These are phyloP conservation scores for Trichaptum fuscoviolaceum DNA, from an alignment of 768 basidiomycete species.

Conservation along the genomic window DNA sequence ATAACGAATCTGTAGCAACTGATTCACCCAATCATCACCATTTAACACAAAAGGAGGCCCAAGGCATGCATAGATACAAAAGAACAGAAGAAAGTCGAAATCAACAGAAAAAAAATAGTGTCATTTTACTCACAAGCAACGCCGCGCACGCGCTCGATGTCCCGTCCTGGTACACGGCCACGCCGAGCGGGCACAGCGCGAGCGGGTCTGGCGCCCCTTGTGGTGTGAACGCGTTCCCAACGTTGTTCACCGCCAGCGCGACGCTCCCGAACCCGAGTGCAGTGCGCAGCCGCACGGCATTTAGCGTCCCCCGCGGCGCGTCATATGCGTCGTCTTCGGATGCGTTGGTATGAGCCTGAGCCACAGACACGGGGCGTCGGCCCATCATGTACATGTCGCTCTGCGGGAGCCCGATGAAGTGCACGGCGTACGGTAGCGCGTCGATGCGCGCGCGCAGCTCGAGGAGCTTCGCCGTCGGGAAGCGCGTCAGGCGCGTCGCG, in stretches of 20 bases:
- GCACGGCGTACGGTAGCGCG: conserved; percentile 29
- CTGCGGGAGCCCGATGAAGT: conserved; percentile 54
- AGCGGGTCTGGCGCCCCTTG: conserved; percentile 62
- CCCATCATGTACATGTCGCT: conserved; percentile 71
- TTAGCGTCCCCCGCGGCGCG: conserved; percentile 49
- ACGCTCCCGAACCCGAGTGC: conserved; percentile 39
- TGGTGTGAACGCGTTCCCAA: conserved; percentile 65
- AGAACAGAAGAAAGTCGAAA: conserved; percentile 5
- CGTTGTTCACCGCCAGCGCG: conserved; percentile 59
- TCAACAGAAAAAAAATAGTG: conserved; percentile 8
- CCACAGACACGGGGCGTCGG: too few relatives aligned
- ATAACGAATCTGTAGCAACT: too few relatives aligned
- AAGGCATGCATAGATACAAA: too few relatives aligned
- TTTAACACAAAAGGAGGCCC: too few relatives aligned
- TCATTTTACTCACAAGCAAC: conserved; percentile 41
- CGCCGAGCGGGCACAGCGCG: conserved; percentile 51
- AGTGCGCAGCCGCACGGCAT: conserved; percentile 41
- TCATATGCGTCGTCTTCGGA: conserved; percentile 29
- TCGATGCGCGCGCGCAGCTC: conserved; percentile 32
- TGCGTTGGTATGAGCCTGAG: too few relatives aligned
- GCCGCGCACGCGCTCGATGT: conserved; percentile 39
- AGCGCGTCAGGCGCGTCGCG: conserved; percentile 52
- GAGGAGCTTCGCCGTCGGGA: conserved; percentile 42
- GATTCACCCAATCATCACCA: too few relatives aligned
- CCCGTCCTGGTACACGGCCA: conserved; percentile 55